Evolutionary conservation across 345 rosid species (phyloP).

Genomic region (Triadica sebifera): DNA sequence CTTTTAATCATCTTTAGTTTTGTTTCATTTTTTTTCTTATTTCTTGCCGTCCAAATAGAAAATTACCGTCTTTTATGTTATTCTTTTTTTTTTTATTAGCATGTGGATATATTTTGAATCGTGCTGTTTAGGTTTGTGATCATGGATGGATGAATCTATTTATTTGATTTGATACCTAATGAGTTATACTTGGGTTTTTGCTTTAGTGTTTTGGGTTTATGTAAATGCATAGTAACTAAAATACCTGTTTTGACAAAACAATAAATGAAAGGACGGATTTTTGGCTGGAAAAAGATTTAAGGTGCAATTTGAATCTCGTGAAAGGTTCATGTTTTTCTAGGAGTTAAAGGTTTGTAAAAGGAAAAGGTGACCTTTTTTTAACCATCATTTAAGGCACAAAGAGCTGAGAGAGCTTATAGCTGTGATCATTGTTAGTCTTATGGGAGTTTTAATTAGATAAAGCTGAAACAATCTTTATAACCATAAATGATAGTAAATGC

Average conservation of each 20-base stretch:
- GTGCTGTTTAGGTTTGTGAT: neutral
- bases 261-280: neutral
- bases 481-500: neutral
- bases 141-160: neutral
- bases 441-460: neutral
- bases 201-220: neutral
- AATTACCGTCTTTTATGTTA: neutral
- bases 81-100: neutral
- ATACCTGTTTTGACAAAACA: neutral
- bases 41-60: neutral
- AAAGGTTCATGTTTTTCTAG: slow-evolving; percentile 11
- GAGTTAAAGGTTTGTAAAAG: neutral
- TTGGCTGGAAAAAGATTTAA: neutral
- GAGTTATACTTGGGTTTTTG: neutral
- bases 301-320: slow-evolving; percentile 2
- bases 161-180: neutral
- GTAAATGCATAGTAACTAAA: neutral
- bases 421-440: slow-evolving; percentile 15
- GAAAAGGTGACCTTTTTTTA: neutral
- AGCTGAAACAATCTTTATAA: slow-evolving; percentile 4
- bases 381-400: slow-evolving; percentile 19
- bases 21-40: neutral
- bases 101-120: slow-evolving; percentile 1
- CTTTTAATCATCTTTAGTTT: neutral
- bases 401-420: neutral